Conservation (phyloP, 106 monocot species). For the Alisma plantagoaquatica region DNA sequence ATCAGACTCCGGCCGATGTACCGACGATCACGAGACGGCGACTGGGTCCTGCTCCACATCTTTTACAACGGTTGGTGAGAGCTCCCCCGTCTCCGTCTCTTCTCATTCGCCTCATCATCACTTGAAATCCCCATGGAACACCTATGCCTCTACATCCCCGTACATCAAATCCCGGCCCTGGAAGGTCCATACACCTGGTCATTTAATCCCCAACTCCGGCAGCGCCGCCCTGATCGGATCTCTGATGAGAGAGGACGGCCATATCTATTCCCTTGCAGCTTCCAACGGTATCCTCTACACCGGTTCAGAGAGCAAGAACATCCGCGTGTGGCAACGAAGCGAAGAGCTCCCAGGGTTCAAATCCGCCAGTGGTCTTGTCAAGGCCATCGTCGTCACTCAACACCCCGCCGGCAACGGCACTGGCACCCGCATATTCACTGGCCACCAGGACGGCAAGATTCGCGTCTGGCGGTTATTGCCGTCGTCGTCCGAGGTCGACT, state of each 20-base stretch:
- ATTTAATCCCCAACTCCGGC: too few species aligned
- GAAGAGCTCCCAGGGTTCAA: slow-evolving; percentile 39
- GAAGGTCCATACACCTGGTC: too few species aligned
- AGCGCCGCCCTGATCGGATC: slow-evolving; percentile 35
- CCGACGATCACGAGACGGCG: too few species aligned
- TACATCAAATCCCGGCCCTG: too few species aligned
- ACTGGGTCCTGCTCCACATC: too few species aligned
- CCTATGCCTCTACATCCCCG: too few species aligned
- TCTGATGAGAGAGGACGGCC: slow-evolving; percentile 53
- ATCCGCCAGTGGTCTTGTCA: slow-evolving; percentile 47
- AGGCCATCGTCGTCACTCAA: slow-evolving; percentile 62
- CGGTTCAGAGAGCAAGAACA: slow-evolving; percentile 69
- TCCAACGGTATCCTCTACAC: slow-evolving; percentile 46
- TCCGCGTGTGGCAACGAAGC: slow-evolving; percentile 46
- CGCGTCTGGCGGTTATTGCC: slow-evolving; percentile 26
- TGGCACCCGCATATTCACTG: slow-evolving; percentile 46
- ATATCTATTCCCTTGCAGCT: slow-evolving; percentile 59
- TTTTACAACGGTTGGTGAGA: too few species aligned
- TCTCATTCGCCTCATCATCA: too few species aligned
- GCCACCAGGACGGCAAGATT: slow-evolving; percentile 64
- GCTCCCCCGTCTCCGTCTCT: too few species aligned
- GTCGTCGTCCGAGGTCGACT: slow-evolving; percentile 20
- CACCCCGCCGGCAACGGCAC: slow-evolving; percentile 19
- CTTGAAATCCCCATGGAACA: too few species aligned
- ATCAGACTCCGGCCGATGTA: too few species aligned